phyloP scores from a whole-genome alignment of 495 filamentous ascomycete species.

The Aspergillus leporis region DNA sequence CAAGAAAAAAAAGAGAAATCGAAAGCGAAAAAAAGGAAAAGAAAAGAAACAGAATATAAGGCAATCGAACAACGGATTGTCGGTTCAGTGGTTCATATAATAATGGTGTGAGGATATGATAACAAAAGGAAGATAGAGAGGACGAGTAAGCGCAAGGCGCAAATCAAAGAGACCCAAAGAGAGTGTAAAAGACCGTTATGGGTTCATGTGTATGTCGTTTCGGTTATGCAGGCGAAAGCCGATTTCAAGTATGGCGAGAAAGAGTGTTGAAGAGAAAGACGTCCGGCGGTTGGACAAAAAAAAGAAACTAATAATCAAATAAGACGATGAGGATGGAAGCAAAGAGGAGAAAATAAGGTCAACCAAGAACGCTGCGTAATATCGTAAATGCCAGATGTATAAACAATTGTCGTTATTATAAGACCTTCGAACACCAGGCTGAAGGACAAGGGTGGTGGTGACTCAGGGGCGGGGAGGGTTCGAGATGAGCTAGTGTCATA shows the following conservation, averaged over 20 bases:
- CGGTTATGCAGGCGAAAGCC: slow-evolving; percentile 43
- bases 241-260: slow-evolving; percentile 32
- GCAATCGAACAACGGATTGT: slow-evolving; percentile 56
- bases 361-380: slow-evolving; percentile 52
- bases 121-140: slow-evolving; percentile 55
- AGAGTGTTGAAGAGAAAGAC: slow-evolving; percentile 42
- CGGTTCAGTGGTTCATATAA: slow-evolving; percentile 68
- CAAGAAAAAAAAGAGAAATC: slow-evolving; percentile 22
- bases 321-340: slow-evolving; percentile 8
- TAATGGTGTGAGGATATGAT: slow-evolving; percentile 57
- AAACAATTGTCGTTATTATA: slow-evolving; percentile 29
- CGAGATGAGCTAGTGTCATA: slow-evolving; percentile 42
- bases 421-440: slow-evolving; percentile 47
- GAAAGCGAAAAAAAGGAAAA: slow-evolving; percentile 20
- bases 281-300: slow-evolving; percentile 17
- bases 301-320: slow-evolving; percentile 1
- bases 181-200: slow-evolving; percentile 65
- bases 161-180: slow-evolving; percentile 43
- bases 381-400: slow-evolving; percentile 47
- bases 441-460: slow-evolving; percentile 35
- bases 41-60: slow-evolving; percentile 28
- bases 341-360: slow-evolving; percentile 30
- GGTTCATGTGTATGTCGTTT: slow-evolving; percentile 62
- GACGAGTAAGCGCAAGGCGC: slow-evolving; percentile 45
- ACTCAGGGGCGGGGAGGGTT: slow-evolving; percentile 34